Evolutionary conservation across 108 stramenopile genomes (phyloP), one percentile per base, ranked within the genome.

Genomic region (Fistulifera pelliculosa): DNA sequence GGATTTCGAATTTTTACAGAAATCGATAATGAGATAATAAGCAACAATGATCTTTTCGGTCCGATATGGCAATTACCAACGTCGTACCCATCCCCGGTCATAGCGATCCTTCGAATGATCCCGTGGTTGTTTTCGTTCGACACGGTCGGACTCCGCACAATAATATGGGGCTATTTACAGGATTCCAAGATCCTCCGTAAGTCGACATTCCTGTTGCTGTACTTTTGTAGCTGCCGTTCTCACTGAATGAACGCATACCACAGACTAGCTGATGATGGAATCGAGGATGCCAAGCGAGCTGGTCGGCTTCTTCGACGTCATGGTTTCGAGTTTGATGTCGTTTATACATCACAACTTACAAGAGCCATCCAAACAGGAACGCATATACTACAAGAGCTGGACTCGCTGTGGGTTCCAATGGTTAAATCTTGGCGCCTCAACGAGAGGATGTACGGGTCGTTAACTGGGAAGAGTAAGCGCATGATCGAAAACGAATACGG

Each of bases 401-500:
- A 8, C 6, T 6, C 31, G 31, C 8, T 17, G 19, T 45, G 44
- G 22, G 35, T 54, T 38, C 53, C 53, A 27, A 39, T 54, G n/a
- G 35, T 27, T 14, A 35, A 12, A 17, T 27, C 53, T 1, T 54
- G 53, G 53, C 31, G 53, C 4, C 35, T 54, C 28, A 54, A 54
- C 27, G 53, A 54, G 27, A 27, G 53, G 18, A 35, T 54, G 56
- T 62, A 47, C 24, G 54, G 41, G 23, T 0, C 41, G 23, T 25
- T 49, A 11, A 91, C 93, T 19, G 96, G 98, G 0, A 61, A 94
- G 19, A 80, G 85, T 18, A 98, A 98, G 68, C 73, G 83, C 39
- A 92, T 97, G 89, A 93, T 96, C 1, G 80, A 86, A 24, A 84
- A 85, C 52, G 71, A 83, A 35, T 79, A 94, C 74, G 94, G 94